Evolutionary conservation across 345 rosid species (phyloP), one percentile per base, ranked within the genome.

Genomic region (Eucalyptus polyanthemos): DNA sequence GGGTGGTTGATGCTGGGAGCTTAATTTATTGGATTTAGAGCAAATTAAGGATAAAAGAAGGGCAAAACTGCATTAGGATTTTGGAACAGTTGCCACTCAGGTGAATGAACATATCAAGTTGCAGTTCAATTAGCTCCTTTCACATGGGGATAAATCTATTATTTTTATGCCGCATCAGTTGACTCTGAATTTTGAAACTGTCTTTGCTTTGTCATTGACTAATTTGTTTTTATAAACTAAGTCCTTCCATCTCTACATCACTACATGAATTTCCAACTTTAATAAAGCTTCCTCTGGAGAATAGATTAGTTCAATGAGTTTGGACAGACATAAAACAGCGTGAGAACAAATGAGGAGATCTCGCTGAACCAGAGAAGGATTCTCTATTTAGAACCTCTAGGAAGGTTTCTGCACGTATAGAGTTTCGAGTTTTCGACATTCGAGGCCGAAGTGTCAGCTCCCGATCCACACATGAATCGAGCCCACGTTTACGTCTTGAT

Each of bases 161-260:
- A 2, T 6, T 25, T 42, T 76, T 21, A 62, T 37, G 13, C 47
- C 4, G 83, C 14, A 76, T 37, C 83, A 19, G 27, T 11, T 40
- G 27, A 10, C 5, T 65, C 76, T n/a, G 37, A 65, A 65, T 65
- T 65, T n/a, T 65, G 76, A 14, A n/a, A 65, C 40, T 15, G 17
- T 65, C 76, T n/a, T n/a, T 15, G 76, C 76, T 2, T 65, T 65
- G 21, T n/a, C 9, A 44, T 58, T 25, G 47, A 47, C 14, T 47
- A 3, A 90, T 89, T 88, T 65, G 86, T 54, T 19, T 54, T 34
- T 49, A 67, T 67, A 24, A 50, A 88, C 80, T 22, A 89, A 40
- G 80, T 24, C 86, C 86, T 58, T 53, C 92, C 92, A 93, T 90
- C 56, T 88, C 89, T 87, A 56, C 92, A 88, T 93, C 94, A 89